These are phyloP conservation scores for Takakia lepidozioides DNA, from an alignment of 225 moss, liverwort and hornwort species.

Conservation along the genomic window DNA sequence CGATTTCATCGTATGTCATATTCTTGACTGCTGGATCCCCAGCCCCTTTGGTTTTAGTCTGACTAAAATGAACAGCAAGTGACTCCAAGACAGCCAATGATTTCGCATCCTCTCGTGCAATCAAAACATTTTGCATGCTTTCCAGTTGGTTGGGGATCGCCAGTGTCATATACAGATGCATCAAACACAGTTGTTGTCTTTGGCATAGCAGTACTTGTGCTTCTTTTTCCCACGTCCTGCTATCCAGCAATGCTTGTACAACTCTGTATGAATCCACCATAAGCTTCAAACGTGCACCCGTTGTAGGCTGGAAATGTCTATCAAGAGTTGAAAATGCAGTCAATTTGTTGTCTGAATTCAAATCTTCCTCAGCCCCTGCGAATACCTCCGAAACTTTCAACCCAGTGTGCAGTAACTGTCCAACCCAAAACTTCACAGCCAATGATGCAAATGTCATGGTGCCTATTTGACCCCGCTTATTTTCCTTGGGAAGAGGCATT, in stretches of 20 bases:
- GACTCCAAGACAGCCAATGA: conserved; percentile 15
- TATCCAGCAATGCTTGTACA: conserved; percentile 3
- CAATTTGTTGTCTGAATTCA: too few species aligned
- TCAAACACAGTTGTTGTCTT: background rate
- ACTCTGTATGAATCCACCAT: conserved; percentile 5
- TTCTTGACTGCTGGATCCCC: background rate
- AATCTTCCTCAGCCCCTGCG: too few species aligned
- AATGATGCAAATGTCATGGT: conserved; percentile 7
- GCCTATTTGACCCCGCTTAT: conserved; percentile 9
- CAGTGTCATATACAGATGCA: conserved; percentile 1
- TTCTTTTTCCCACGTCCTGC: conserved; percentile 1
- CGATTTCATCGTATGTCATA: conserved; percentile 10
- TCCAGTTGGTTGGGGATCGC: conserved; percentile 3
- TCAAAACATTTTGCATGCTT: conserved; percentile 9
- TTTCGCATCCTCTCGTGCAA: conserved; percentile 14
- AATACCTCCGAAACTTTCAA: background rate
- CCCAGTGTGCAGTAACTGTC: conserved; percentile 12
- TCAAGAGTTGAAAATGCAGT: too few species aligned
- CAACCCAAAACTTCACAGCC: conserved; percentile 17
- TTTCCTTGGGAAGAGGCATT: conserved; percentile 4
- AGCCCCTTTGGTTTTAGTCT: background rate
- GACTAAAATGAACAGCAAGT: conserved; percentile 13
- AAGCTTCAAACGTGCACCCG: background rate
- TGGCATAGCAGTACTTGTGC: background rate
- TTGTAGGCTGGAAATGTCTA: background rate